Conservation (phyloP, 1,139 yeast species). For the Candida glucosophila region DNA sequence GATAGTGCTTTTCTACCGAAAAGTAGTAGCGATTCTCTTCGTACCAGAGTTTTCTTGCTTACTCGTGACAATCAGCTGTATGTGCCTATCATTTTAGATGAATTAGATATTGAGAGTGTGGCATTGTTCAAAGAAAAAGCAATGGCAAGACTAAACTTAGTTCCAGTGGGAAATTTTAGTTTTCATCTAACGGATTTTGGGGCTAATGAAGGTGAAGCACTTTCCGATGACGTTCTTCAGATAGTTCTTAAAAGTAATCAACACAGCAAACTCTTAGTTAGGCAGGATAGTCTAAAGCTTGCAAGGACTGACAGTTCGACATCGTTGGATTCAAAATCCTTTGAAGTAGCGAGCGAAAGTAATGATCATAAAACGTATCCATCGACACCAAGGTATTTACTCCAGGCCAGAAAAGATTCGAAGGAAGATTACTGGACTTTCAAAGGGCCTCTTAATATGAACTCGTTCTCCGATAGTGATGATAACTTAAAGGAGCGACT, state of each 20-base stretch:
- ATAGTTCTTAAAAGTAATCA: too few species aligned
- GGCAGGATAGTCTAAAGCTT: too few species aligned
- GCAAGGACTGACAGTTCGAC: too few species aligned
- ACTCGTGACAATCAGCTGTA: constrained; percentile 54
- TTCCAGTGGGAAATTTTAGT: constrained; percentile 31
- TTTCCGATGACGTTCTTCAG: constrained; percentile 41
- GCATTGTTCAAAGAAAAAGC: constrained; percentile 25
- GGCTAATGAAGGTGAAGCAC: constrained; percentile 51
- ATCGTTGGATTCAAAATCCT: constrained; percentile 42
- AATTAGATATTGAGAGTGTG: constrained; percentile 8
- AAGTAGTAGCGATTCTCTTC: too few species aligned
- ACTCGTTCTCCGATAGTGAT: background rate
- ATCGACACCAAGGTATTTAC: constrained; percentile 53
- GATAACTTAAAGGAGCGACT: too few species aligned
- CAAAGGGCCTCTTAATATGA: constrained; percentile 34
- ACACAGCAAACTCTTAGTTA: too few species aligned
- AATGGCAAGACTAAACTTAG: constrained; percentile 30
- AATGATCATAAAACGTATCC: constrained; percentile 37
- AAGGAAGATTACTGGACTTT: constrained; percentile 53
- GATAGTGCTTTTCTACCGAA: too few species aligned
- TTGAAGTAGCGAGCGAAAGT: constrained; percentile 34
- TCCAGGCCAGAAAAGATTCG: constrained; percentile 30
- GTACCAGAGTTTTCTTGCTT: too few species aligned
- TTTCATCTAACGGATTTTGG: constrained; percentile 70
- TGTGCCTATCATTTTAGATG: constrained; percentile 31